These are phyloP conservation scores for Tagetes patula DNA, from an alignment of 129 eudicot genomes.

Conservation along the genomic window DNA sequence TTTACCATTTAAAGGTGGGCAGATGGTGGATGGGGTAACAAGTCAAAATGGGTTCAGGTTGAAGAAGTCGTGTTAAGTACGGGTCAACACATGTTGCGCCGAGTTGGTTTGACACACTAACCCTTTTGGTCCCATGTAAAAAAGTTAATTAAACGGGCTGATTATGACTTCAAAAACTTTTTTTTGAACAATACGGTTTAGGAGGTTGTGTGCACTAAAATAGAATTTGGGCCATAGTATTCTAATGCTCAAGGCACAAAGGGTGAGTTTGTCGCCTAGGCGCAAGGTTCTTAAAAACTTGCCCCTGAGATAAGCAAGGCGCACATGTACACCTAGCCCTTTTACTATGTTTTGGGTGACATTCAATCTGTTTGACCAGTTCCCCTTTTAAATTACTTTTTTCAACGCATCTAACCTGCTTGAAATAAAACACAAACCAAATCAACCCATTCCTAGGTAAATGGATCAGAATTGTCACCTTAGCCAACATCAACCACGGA, in stretches of 20 bases:
- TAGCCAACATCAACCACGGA: conserved; percentile 12
- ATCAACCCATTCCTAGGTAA: background rate
- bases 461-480: background rate
- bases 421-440: conserved; percentile 9
- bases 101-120: background rate
- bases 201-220: background rate
- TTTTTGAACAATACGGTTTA: background rate
- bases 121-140: background rate
- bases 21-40: conserved; percentile 10
- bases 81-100: background rate
- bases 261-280: no score
- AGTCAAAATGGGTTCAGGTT: background rate
- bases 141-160: background rate
- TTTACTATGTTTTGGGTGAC: background rate
- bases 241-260: no score
- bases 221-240: background rate
- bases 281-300: no score
- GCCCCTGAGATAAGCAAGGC: no score
- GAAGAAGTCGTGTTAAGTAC: background rate
- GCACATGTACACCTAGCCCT: no score
- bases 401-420: background rate
- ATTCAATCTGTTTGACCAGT: background rate
- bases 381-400: background rate
- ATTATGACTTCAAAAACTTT: background rate
- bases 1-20: background rate